Evolutionary conservation across 805 yeast species (phyloP), one percentile per base, ranked within the genome.

Genomic region (Helenozyma baotianmanensis): DNA sequence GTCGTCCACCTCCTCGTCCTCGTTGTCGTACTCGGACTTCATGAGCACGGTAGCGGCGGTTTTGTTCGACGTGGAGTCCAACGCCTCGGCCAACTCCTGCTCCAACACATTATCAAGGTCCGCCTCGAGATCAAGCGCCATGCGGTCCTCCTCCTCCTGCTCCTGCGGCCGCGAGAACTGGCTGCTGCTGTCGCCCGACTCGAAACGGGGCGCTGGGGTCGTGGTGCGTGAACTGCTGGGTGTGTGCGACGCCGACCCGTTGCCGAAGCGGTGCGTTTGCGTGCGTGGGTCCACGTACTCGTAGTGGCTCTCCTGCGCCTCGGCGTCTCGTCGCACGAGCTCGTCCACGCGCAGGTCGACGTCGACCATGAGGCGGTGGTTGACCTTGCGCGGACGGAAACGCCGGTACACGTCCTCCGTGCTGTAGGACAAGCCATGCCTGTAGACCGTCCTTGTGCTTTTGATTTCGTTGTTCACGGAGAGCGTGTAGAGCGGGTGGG

Each of bases 371-470:
- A 83, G 79, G 25, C 80, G 68, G 32, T 78, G 80, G 35, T 80
- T 78, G 42, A 84, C 72, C 37, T 82, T 77, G 33, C 81, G 74
- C 30, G 86, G 78, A 51, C 84, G 80, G 39, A 92, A 70, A 27
- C 87, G 64, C 39, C 82, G 74, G 26, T 77, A 68, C 2, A 81
- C 82, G 44, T 81, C 78, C 48, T 76, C 74, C 61, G 84, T 67
- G 1, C 97, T 96, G 6, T 86, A 80, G 0, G 92, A 76, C 13
- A 92, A 54, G 6, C 98, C 98, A 56, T 84, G 86, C n/a, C 74
- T 77, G 46, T 68, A 75, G 50, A 55, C 77, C 46, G 47, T 70
- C 68, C 43, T 68, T 55, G 44, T 68, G 58, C 48, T 74, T 64
- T 29, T 68, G 53, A 38, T 71, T 67, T 50, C 70, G n/a, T 48